phyloP scores from a whole-genome alignment of 371 early-diverging fungal species.

The Chytridium lagenaria region DNA sequence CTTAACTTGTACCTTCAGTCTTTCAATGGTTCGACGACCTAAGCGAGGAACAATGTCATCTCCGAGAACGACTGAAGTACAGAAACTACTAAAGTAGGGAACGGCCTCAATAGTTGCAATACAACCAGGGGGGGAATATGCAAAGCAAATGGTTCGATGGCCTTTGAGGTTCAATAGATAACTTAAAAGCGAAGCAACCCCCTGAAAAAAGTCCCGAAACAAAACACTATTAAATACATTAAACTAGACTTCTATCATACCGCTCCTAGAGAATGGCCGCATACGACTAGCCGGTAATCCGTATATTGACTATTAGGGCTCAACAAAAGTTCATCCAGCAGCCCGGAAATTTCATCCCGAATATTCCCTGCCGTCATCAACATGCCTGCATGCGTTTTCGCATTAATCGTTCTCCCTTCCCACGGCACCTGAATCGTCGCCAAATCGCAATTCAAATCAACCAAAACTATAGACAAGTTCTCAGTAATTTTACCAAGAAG shows the following conservation, averaged over 20 bases:
- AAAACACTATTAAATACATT: too few species aligned
- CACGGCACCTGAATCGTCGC: slow-evolving; percentile 32
- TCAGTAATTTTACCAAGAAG: background rate
- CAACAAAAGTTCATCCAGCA: slow-evolving; percentile 31
- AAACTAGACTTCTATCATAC: slow-evolving; percentile 22
- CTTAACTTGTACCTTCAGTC: slow-evolving; percentile 40
- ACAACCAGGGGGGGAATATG: slow-evolving; percentile 52
- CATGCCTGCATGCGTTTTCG: slow-evolving; percentile 34
- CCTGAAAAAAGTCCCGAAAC: slow-evolving; percentile 34
- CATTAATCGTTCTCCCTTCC: slow-evolving; percentile 3
- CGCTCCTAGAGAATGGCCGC: slow-evolving; percentile 52
- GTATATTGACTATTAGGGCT: slow-evolving; percentile 22
- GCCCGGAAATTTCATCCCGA: slow-evolving; percentile 35
- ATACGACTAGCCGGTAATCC: slow-evolving; percentile 36
- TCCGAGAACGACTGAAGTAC: slow-evolving; percentile 50
- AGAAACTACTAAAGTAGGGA: slow-evolving; percentile 43
- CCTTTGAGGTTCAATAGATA: slow-evolving; percentile 35
- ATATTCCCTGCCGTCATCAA: slow-evolving; percentile 43
- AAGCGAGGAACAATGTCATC: slow-evolving; percentile 50
- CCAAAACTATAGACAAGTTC: slow-evolving; percentile 28
- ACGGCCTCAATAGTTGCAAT: slow-evolving; percentile 40
- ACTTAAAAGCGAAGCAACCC: slow-evolving; percentile 46
- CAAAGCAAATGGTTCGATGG: slow-evolving; percentile 33
- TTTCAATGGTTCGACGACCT: slow-evolving; percentile 43
- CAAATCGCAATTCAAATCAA: slow-evolving; percentile 46